Conservation (phyloP, 805 yeast species). For the Wickerhamomyces pijperi region DNA sequence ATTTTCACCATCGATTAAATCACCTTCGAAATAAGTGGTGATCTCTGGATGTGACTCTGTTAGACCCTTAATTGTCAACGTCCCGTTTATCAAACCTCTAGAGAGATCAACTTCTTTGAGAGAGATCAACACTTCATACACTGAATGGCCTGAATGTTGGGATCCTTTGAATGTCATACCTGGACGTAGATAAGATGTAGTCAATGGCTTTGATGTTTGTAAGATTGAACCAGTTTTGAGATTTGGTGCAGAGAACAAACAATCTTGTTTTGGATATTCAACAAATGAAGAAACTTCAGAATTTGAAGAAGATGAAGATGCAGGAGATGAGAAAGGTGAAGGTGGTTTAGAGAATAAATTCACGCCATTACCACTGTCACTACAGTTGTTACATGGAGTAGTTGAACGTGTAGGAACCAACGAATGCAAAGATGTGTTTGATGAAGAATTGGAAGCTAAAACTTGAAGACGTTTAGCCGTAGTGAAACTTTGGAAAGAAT, state of each 20-base stretch:
- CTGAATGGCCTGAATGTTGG: slow-evolving; percentile 57
- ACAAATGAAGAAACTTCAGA: no score
- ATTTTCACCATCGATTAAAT: slow-evolving; percentile 43
- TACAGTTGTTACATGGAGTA: neutral
- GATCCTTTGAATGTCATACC: slow-evolving; percentile 54
- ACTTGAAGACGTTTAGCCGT: neutral
- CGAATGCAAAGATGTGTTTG: neutral
- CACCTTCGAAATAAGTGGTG: slow-evolving; percentile 66
- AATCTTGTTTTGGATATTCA: no score
- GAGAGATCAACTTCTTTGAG: slow-evolving; percentile 57
- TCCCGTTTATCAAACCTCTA: slow-evolving; percentile 43
- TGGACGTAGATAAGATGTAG: slow-evolving; percentile 40
- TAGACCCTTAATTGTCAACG: slow-evolving; percentile 55
- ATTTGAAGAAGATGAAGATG: neutral
- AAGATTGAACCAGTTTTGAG: neutral
- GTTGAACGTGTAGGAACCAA: neutral
- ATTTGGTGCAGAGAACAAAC: no score
- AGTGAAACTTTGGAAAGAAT: neutral
- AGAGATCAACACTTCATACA: slow-evolving; percentile 59
- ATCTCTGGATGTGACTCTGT: slow-evolving; percentile 60
- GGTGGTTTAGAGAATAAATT: no score
- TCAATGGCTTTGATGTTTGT: neutral
- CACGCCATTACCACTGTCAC: no score
- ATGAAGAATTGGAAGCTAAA: neutral
- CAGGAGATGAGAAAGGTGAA: neutral